phyloP scores from a whole-genome alignment of 176 grass and related monocot genomes.

The Oryza brachyantha region DNA sequence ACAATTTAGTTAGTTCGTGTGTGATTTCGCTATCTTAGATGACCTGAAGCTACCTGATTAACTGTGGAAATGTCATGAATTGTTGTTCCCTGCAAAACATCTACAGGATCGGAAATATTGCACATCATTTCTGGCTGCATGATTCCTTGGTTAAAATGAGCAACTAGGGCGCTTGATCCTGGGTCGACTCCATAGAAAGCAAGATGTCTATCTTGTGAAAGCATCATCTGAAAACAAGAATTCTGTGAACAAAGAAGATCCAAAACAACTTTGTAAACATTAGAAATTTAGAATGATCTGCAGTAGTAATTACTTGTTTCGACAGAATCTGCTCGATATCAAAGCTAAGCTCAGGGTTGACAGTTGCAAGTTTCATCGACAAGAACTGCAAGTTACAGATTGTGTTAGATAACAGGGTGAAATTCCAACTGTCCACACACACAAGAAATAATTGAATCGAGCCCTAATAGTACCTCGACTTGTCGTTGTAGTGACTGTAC shows the following conservation, averaged over 20 bases:
- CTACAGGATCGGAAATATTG: conserved; percentile 28
- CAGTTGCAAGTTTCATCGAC: conserved; percentile 93
- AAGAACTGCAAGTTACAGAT: conserved; percentile 68
- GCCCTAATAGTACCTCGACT: conserved; percentile 63
- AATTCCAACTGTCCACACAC: neutral
- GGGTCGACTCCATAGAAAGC: conserved; percentile 46
- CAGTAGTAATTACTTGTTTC: conserved; percentile 70
- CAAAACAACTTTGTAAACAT: conserved; percentile 10
- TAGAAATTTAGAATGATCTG: neutral
- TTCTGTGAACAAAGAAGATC: neutral
- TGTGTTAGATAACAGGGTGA: conserved; percentile 19
- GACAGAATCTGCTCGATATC: conserved; percentile 77
- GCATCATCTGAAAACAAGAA: conserved; percentile 57
- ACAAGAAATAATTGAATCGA: neutral
- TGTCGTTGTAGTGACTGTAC: conserved; percentile 97
- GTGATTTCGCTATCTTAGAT: neutral
- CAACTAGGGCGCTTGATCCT: conserved; percentile 43
- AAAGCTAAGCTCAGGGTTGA: conserved; percentile 80
- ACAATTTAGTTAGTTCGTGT: neutral
- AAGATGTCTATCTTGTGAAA: conserved; percentile 62
- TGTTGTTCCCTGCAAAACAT: conserved; percentile 33
- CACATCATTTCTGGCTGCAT: conserved; percentile 65
- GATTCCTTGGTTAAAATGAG: conserved; percentile 56
- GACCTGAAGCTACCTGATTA: conserved; percentile 53
- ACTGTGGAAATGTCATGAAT: conserved; percentile 41